Evolutionary conservation across 2,329 filamentous ascomycete genomes (phyloP).

Genomic region (Monosporascus cannonballus): DNA sequence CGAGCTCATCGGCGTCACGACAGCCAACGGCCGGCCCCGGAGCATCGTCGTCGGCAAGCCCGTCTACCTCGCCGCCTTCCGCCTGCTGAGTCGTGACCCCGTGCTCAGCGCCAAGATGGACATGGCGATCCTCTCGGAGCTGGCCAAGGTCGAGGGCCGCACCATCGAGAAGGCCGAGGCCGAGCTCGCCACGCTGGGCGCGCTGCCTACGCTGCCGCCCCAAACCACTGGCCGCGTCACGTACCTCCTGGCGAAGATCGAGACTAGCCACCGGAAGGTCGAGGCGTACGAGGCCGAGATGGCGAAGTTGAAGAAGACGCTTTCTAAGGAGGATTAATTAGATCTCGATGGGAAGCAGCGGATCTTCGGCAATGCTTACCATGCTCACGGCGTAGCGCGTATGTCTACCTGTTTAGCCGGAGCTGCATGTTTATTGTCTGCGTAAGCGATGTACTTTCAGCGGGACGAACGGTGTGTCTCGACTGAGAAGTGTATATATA

Average conservation of each 20-base stretch:
- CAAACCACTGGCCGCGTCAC: slow-evolving; percentile 61
- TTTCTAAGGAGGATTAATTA: slow-evolving; percentile 33
- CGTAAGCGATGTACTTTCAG: too few species aligned
- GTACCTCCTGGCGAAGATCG: slow-evolving; percentile 70
- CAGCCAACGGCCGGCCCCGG: slow-evolving; percentile 69
- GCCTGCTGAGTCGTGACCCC: slow-evolving; percentile 60
- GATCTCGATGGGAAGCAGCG: too few species aligned
- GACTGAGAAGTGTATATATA: too few species aligned
- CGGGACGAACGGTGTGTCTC: too few species aligned
- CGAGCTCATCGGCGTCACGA: slow-evolving; percentile 75
- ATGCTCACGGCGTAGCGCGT: too few species aligned
- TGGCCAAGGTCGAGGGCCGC: slow-evolving; percentile 65
- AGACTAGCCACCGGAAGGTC: slow-evolving; percentile 69
- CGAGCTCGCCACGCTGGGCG: slow-evolving; percentile 67
- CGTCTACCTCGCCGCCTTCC: slow-evolving; percentile 82
- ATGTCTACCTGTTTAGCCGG: too few species aligned
- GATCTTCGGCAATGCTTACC: too few species aligned
- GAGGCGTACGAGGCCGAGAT: slow-evolving; percentile 68
- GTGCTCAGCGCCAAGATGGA: slow-evolving; percentile 71
- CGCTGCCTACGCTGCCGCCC: slow-evolving; percentile 62
- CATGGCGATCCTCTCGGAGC: slow-evolving; percentile 61
- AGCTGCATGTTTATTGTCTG: too few species aligned
- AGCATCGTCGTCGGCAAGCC: slow-evolving; percentile 76
- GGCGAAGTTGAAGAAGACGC: slow-evolving; percentile 62
- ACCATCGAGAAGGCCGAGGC: slow-evolving; percentile 73